Evolutionary conservation across 305 asterid genomes (phyloP).

Genomic region (Ilex paraguariensis): DNA sequence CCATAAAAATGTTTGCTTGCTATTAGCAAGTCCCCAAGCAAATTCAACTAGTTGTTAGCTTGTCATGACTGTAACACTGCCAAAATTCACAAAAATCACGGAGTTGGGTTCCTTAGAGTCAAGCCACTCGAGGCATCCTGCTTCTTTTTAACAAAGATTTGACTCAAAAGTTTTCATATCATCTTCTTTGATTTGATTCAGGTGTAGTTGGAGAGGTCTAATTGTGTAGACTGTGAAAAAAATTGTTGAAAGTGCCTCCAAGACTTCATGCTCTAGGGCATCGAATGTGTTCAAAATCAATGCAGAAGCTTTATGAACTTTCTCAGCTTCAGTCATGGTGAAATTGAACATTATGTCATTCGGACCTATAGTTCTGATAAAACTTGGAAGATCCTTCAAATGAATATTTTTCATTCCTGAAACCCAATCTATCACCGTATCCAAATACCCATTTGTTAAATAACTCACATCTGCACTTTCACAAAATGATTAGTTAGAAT

Average conservation of each 20-base stretch:
- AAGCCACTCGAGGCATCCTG: conserved; percentile 18
- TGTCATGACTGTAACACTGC: conserved; percentile 26
- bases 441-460: conserved; percentile 26
- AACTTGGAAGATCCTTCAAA: conserved; percentile 20
- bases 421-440: conserved; percentile 22
- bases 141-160: conserved; percentile 30
- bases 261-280: conserved; percentile 10
- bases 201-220: conserved; percentile 26
- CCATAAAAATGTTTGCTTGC: conserved; percentile 20
- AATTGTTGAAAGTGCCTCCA: conserved; percentile 10
- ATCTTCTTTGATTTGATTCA: conserved; percentile 9
- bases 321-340: conserved; percentile 8
- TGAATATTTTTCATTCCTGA: conserved; percentile 29
- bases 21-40: conserved; percentile 27
- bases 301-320: conserved; percentile 19
- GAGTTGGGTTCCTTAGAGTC: conserved; percentile 20
- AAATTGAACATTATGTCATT: conserved; percentile 18
- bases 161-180: conserved; percentile 13
- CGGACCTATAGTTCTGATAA: conserved; percentile 20
- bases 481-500: too few species aligned
- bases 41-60: conserved; percentile 15
- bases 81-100: conserved; percentile 30
- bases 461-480: conserved; percentile 14
- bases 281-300: conserved; percentile 24
- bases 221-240: conserved; percentile 20